Percentiles rank a stretch among this genome's conserved stretches.
These are phyloP conservation scores for Pugionium cornutum DNA, from an alignment of 345 rosid species.

Conservation along the genomic window DNA sequence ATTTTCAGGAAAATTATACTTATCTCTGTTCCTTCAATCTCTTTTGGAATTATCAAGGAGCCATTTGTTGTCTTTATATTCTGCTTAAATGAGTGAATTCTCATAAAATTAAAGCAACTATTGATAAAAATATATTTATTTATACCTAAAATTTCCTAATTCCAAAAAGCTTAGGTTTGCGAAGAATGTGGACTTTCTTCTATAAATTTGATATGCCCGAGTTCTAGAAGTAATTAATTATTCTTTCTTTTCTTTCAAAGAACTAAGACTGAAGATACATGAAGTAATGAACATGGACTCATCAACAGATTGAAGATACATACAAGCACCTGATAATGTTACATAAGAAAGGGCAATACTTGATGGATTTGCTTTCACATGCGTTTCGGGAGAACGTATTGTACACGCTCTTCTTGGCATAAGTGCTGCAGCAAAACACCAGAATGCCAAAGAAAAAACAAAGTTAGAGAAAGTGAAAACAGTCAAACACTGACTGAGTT, in stretches of 20 bases:
- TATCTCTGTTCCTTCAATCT: not conserved
- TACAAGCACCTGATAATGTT: slow-evolving; percentile 16
- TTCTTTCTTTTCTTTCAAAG: not conserved
- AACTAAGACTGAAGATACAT: not conserved
- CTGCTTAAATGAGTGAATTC: not conserved
- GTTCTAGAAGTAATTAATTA: too few species aligned
- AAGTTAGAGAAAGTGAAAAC: slow-evolving; percentile 3
- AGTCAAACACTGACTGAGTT: not conserved
- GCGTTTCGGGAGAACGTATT: slow-evolving; percentile 73
- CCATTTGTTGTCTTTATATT: slow-evolving; percentile 16
- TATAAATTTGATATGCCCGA: too few species aligned
- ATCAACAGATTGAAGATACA: slow-evolving; percentile 21
- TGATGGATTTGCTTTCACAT: slow-evolving; percentile 36
- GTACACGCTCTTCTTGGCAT: slow-evolving; percentile 82
- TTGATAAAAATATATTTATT: not conserved
- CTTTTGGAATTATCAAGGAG: slow-evolving; percentile 11
- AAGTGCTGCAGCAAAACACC: slow-evolving; percentile 50
- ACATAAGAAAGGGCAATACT: slow-evolving; percentile 19
- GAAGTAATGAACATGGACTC: not conserved
- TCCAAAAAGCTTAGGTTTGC: not conserved
- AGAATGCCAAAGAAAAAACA: not conserved
- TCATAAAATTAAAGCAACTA: not conserved
- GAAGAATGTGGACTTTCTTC: too few species aligned
- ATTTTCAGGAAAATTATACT: not conserved
- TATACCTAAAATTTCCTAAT: not conserved